These are phyloP conservation scores for Fragosphaeria purpurea DNA, from an alignment of 2,329 filamentous ascomycete genomes.

Conservation along the genomic window DNA sequence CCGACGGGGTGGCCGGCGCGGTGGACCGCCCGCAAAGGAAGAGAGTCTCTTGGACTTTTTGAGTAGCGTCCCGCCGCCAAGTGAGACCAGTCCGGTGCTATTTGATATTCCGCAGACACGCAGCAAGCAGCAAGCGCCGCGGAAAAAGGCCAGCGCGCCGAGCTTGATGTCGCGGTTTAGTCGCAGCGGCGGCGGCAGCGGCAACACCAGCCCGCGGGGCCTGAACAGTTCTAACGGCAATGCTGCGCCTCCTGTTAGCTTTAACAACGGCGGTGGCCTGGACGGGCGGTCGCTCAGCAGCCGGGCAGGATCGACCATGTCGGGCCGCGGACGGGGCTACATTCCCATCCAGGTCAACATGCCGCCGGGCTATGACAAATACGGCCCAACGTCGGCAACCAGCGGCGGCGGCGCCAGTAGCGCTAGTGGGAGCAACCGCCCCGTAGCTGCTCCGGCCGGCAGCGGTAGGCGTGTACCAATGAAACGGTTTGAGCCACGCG, in stretches of 20 bases:
- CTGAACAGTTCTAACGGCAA: not conserved
- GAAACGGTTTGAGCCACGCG: conserved; percentile 50
- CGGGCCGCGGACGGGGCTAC: conserved; percentile 26
- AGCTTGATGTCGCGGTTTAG: conserved; percentile 51
- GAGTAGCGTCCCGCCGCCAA: conserved; percentile 57
- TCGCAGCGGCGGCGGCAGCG: conserved; percentile 19
- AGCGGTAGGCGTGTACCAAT: conserved; percentile 33
- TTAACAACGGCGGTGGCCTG: conserved; percentile 13
- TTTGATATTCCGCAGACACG: conserved; percentile 24
- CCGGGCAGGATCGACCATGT: conserved; percentile 22
- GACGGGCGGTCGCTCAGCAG: conserved; percentile 30
- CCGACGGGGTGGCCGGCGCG: conserved; percentile 27
- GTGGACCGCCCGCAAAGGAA: conserved; percentile 35
- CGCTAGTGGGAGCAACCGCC: not conserved
- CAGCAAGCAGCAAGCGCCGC: conserved; percentile 28
- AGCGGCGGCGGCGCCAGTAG: not conserved
- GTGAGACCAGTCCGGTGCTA: conserved; percentile 30
- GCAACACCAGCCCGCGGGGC: conserved; percentile 18
- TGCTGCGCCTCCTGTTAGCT: not conserved
- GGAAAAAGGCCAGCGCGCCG: conserved; percentile 55
- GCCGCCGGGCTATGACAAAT: conserved; percentile 33
- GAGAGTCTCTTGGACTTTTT: conserved; percentile 68
- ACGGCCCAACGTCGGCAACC: conserved; percentile 10
- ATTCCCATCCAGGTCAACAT: conserved; percentile 45
- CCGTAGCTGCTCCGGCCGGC: conserved; percentile 4